These are phyloP conservation scores for Cornus kousa DNA, from an alignment of 148 eudicot genomes.

Conservation along the genomic window DNA sequence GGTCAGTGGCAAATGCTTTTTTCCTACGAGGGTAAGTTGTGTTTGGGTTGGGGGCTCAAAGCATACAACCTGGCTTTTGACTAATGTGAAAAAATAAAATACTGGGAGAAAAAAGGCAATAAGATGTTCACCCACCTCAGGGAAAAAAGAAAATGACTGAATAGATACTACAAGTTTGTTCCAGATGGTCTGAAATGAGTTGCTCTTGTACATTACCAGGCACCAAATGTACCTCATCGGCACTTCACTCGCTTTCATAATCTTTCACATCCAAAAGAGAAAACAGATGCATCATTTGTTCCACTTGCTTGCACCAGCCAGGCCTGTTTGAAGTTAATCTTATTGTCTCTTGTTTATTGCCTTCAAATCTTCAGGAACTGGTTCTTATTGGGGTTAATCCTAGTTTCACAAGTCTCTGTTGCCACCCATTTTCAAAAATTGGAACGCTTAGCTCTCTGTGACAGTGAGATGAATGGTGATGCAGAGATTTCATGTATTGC, in stretches of 20 bases:
- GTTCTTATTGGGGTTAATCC: constrained; percentile 75
- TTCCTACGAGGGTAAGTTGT: too few species aligned
- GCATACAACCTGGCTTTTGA: too few species aligned
- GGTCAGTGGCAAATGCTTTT: too few species aligned
- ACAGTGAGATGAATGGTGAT: constrained; percentile 76
- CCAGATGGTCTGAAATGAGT: not conserved
- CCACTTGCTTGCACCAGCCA: too few species aligned
- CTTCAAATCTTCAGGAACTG: constrained; percentile 53
- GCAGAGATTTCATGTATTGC: constrained; percentile 66
- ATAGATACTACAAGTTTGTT: not conserved
- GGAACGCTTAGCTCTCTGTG: constrained; percentile 76
- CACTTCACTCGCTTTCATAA: constrained; percentile 65
- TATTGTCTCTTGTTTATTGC: not conserved
- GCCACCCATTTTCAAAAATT: constrained; percentile 52
- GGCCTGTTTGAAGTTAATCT: not conserved
- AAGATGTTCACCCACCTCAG: not conserved
- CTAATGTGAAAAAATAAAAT: too few species aligned
- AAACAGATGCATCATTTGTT: constrained; percentile 78
- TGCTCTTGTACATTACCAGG: not conserved
- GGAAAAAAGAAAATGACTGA: too few species aligned
- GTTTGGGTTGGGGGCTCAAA: too few species aligned
- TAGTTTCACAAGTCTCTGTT: constrained; percentile 43
- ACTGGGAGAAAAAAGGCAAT: too few species aligned
- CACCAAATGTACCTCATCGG: not conserved
- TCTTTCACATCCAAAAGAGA: constrained; percentile 89